Conservation (phyloP, 176 grass and related monocot genomes). For the Zizania latifolia region DNA sequence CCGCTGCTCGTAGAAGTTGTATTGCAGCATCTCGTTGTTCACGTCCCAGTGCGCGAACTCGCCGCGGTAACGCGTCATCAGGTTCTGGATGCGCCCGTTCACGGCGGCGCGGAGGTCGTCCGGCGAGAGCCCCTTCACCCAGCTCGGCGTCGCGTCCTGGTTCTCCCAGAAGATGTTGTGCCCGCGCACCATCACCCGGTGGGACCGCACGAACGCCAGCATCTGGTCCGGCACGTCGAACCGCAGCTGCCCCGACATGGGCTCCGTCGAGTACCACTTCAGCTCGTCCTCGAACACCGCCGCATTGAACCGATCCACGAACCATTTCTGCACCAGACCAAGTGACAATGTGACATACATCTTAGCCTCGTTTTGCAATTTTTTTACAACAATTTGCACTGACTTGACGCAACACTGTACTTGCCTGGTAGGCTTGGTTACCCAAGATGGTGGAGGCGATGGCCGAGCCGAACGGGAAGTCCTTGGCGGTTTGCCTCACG, state of each 20-base stretch:
- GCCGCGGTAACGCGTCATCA: slow-evolving; percentile 83
- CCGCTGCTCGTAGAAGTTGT: slow-evolving; percentile 85
- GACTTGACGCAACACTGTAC: not conserved
- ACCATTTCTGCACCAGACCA: slow-evolving; percentile 57
- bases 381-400: not conserved
- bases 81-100: slow-evolving; percentile 65
- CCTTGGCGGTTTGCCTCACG: slow-evolving; percentile 63
- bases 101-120: slow-evolving; percentile 73
- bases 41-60: slow-evolving; percentile 99
- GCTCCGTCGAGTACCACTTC: slow-evolving; percentile 97
- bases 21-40: slow-evolving; percentile 99
- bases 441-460: slow-evolving; percentile 83
- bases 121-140: slow-evolving; percentile 63
- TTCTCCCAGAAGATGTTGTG: slow-evolving; percentile 99
- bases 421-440: slow-evolving; percentile 68
- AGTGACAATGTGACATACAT: no score
- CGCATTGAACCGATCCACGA: slow-evolving; percentile 79
- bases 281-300: slow-evolving; percentile 99
- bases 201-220: slow-evolving; percentile 80
- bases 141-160: slow-evolving; percentile 70
- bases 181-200: slow-evolving; percentile 71
- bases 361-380: not conserved
- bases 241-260: slow-evolving; percentile 53
- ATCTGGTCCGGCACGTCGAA: slow-evolving; percentile 69
- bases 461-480: slow-evolving; percentile 86